Evolutionary conservation across 2,329 filamentous ascomycete species (phyloP).

Genomic region (Phialophora tarda): DNA sequence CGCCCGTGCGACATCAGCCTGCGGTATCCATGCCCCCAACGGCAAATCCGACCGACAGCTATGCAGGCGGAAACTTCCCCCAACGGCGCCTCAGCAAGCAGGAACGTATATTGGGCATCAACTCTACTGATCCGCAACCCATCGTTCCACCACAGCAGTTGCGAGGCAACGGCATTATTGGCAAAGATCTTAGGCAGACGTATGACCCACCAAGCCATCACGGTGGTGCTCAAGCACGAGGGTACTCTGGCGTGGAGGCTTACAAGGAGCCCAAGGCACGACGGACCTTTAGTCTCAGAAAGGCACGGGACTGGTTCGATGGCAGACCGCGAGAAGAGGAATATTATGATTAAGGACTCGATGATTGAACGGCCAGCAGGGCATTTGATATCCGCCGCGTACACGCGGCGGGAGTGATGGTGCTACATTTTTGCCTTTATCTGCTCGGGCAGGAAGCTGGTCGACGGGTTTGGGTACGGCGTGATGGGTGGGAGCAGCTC

Average conservation of each 20-base stretch:
- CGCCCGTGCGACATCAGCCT: background rate
- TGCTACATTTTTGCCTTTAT: background rate
- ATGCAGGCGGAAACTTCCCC: constrained; percentile 16
- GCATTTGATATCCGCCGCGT: background rate
- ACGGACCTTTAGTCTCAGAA: constrained; percentile 36
- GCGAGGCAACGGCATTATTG: constrained; percentile 37
- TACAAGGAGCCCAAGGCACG: constrained; percentile 42
- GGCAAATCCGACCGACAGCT: background rate
- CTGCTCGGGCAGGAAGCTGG: background rate
- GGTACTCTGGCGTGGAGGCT: constrained; percentile 45
- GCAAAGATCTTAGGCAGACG: constrained; percentile 23
- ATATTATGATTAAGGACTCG: constrained; percentile 3
- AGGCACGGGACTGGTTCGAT: constrained; percentile 34
- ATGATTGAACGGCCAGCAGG: background rate
- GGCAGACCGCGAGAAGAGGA: constrained; percentile 27
- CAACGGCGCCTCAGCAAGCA: constrained; percentile 36
- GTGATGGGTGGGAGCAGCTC: background rate
- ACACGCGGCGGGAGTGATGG: no score
- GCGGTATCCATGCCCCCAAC: constrained; percentile 4
- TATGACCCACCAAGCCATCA: constrained; percentile 1
- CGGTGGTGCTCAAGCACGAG: constrained; percentile 5
- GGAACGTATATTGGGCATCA: constrained; percentile 35
- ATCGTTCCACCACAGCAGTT: constrained; percentile 25
- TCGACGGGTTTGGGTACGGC: background rate
- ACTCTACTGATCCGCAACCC: constrained; percentile 21